Evolutionary conservation across 495 filamentous ascomycete genomes (phyloP).

Genomic region (Aspergillus incahuasiensis): DNA sequence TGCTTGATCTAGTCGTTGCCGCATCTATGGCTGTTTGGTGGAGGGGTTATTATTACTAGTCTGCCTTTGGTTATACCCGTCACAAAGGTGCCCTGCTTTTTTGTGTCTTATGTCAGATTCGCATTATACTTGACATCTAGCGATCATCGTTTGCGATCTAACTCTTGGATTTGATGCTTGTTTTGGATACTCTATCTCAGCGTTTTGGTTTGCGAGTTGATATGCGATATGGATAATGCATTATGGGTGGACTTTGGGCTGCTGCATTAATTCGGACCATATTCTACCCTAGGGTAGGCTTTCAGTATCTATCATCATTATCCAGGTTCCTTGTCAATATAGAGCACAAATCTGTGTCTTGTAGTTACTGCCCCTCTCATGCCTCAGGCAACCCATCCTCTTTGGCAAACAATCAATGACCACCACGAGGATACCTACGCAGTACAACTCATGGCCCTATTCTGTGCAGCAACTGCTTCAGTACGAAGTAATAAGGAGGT

Average conservation of each 20-base stretch:
- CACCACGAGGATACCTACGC: background rate
- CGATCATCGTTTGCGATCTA: background rate
- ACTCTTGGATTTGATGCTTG: background rate
- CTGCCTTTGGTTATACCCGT: background rate
- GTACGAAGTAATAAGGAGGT: background rate
- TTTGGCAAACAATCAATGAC: background rate
- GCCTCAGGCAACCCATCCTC: background rate
- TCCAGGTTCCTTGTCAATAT: background rate
- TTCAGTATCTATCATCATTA: no score
- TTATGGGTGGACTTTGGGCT: background rate
- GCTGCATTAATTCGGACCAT: background rate
- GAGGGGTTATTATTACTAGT: conserved; percentile 68
- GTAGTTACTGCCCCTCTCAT: background rate
- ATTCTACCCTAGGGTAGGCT: no score
- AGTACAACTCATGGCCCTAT: background rate
- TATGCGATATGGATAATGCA: background rate
- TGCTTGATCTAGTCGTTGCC: conserved; percentile 89
- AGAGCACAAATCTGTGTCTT: background rate
- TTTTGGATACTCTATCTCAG: background rate
- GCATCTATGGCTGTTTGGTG: conserved; percentile 92
- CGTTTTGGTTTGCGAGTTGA: background rate
- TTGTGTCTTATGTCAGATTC: background rate
- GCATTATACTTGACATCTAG: background rate
- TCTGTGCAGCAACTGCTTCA: background rate
- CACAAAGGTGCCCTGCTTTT: background rate